Conservation (phyloP, 148 eudicot genomes). For the Arctostaphylos glauca region DNA sequence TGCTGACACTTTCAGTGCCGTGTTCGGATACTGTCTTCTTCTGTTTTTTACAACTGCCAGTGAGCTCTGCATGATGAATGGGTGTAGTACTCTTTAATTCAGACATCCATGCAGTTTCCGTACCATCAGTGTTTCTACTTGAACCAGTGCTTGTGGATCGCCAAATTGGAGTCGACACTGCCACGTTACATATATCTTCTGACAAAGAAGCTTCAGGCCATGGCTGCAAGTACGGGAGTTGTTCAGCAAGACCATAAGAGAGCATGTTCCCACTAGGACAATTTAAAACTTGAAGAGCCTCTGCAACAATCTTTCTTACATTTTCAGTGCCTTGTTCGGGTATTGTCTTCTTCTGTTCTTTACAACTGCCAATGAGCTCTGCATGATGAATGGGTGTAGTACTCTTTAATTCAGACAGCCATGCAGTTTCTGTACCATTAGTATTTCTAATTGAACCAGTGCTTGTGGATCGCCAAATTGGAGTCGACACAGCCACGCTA, state of each 20-base stretch:
- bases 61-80: neutral
- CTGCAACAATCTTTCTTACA: constrained; percentile 16
- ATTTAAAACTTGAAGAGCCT: constrained; percentile 18
- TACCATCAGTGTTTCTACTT: constrained; percentile 17
- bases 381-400: neutral
- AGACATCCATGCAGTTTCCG: constrained; percentile 20
- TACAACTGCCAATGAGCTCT: neutral
- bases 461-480: neutral
- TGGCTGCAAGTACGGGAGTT: neutral
- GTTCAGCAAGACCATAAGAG: constrained; percentile 30
- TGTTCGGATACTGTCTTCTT: neutral
- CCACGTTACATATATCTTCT: neutral
- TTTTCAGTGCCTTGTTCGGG: neutral
- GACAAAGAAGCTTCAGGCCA: constrained; percentile 1
- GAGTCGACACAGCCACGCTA: neutral
- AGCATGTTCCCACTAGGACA: constrained; percentile 19
- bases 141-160: constrained; percentile 12
- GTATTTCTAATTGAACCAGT: constrained; percentile 22
- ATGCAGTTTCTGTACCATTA: constrained; percentile 17
- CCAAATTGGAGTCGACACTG: neutral
- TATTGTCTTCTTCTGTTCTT: neutral
- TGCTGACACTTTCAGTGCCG: constrained; percentile 15
- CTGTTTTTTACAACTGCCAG: neutral
- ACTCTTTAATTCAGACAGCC: constrained; percentile 15
- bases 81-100: constrained; percentile 13